Base-by-base conservation (phyloP, 768 basidiomycete genomes). In the Guyanaporus albipodus region DNA sequence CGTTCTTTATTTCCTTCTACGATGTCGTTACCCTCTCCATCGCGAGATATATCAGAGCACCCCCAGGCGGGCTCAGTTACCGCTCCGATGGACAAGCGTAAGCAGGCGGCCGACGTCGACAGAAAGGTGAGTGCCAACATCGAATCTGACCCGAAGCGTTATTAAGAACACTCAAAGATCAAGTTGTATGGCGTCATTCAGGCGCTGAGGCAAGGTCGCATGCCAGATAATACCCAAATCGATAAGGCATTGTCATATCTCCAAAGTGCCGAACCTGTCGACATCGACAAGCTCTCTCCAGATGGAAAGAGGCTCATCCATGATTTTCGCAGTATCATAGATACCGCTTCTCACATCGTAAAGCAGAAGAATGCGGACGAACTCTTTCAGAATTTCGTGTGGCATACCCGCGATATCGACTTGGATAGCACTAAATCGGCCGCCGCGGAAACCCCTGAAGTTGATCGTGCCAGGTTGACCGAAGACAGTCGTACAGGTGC, bases 301-400 rank as follows among this genome's bases (percentile, higher is more conserved):
- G 87, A 90, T 12, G 92, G 93, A 51, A 76, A 71, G 49, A 82
- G 79, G 55, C 80, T 97, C 54, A 71, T 93, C 33, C 71, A 79
- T 42, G 92, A 96, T 60, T 65, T 76, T n/a, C 77, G 80, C 35
- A 82, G 90, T 38, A 88, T 96, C 60, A 74, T 95, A 57, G 77
- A 80, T 54, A 92, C 90, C 5, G 73, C 78, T 0, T 76, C 83
- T 11, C 56, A 77, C 32, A 82, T 92, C 47, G 81, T 94, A n/a
- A 59, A 72, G 39, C 76, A 86, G 57, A 96, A 95, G 79, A 96
- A 96, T 55, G 69, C 73, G 19, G 93, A 95, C 56, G 92, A 97
- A 70, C 76, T 97, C 32, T 75, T 96, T 64, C 95, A 97, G 67
- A 85, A 88, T 58, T 94, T 95, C 55, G 67, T 94, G 32, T 93